A percentile compares a stretch with the other conserved stretches of the same genome.
Evolutionary conservation across 306 rosid genomes (phyloP).

Genomic region (Oemleria cerasiformis): DNA sequence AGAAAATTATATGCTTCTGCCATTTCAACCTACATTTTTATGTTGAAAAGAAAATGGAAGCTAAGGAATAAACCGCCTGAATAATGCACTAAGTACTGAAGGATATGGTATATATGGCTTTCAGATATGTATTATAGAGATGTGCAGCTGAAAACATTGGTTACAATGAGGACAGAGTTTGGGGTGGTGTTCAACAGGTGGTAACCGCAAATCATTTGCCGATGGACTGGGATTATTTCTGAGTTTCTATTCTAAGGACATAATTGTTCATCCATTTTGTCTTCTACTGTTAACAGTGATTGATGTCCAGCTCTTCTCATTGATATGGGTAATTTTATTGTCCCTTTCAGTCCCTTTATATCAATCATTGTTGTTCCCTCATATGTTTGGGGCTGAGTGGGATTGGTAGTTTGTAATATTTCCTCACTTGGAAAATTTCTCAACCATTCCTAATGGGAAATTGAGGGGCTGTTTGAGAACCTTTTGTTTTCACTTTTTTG

Average conservation of each 20-base stretch:
- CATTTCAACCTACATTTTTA: constrained; percentile 3
- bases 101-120: not conserved
- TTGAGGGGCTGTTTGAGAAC: not conserved
- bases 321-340: not conserved
- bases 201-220: not conserved
- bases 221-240: not conserved
- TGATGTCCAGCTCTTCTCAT: not conserved
- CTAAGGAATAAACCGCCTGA: not conserved
- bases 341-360: not conserved
- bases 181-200: not conserved
- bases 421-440: no score
- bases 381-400: not conserved
- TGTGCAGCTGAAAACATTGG: not conserved
- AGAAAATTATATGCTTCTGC: not conserved
- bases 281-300: not conserved
- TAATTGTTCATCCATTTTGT: not conserved
- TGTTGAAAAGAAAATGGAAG: not conserved
- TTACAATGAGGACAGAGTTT: not conserved
- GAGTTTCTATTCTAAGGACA: not conserved
- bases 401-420: not conserved
- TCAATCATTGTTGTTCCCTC: not conserved
- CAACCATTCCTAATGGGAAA: not conserved
- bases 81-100: not conserved
- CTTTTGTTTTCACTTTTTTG: no score
- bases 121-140: not conserved